Base-by-base conservation (phyloP, 2,329 filamentous ascomycete genomes). In the Sporothrix curviconia region DNA sequence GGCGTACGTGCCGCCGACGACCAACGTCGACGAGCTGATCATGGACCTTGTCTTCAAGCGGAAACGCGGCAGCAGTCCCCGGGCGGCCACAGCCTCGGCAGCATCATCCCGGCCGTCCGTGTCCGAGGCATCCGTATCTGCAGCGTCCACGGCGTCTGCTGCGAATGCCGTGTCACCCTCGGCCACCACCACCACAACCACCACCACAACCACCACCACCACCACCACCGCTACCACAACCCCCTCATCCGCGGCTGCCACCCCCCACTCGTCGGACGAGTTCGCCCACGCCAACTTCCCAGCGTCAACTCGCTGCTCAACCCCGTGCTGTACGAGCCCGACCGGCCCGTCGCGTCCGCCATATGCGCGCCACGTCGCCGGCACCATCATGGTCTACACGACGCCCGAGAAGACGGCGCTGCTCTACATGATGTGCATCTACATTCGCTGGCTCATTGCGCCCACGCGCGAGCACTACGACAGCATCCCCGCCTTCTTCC, bases 281-380 rank as follows among this genome's bases (percentile, higher is more conserved):
- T 28, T 49, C 24, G 15, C 34, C 7, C 56, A 52, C 12, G 46
- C 46, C 11, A 30, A 49, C 28, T 50, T 56, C 19, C 53, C 8
- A 57, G 56, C 17, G 56, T 59, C 19, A 15, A 36, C 52, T 44
- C 59, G 12, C 56, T 60, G 42, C 56, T 60, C 17, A 60, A 60
- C 22, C 59, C 51, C 3, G 53, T 54, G 17, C 56, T 53, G 22
- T 24, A 51, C 37, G 39, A 58, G 17, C 44, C 30, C 17, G 34
- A 46, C 43, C n/a, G n/a, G 22, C 40, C 52, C 14, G 32, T 37
- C 25, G 57, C n/a, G 14, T 39, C 43, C 11, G 28, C 56, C 3
- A 32, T 59, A 32, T 19, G 56, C 53, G 2, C 52, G 32, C 5
- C 52, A 59, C 15, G 53, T 59, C 17, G 59, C 56, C 7, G 19